Conservation (phyloP, 2,329 filamentous ascomycete species). For the Aureobasidium uvarum region DNA sequence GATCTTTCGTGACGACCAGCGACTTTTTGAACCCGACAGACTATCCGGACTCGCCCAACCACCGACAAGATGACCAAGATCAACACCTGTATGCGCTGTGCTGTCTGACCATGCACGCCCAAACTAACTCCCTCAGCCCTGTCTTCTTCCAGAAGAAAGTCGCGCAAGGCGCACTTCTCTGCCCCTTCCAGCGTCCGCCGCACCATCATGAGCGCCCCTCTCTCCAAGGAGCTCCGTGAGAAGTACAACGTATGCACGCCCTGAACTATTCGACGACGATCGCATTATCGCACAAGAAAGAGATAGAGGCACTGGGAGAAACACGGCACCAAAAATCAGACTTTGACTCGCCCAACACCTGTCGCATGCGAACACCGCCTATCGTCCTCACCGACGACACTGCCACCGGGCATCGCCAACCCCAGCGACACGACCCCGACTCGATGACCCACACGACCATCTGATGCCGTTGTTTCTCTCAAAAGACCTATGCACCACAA, state of each 20-base stretch:
- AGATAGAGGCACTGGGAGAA: constrained; percentile 19
- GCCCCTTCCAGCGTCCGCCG: constrained; percentile 93
- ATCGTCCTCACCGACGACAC: not conserved
- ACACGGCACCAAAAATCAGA: constrained; percentile 2
- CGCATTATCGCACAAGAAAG: not conserved
- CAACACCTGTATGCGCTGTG: constrained; percentile 55
- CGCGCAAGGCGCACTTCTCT: constrained; percentile 96
- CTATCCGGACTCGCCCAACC: constrained; percentile 27
- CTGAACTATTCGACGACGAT: not conserved
- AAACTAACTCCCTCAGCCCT: constrained; percentile 50
- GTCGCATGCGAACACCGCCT: not conserved
- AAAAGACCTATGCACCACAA: not conserved
- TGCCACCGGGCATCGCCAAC: not conserved
- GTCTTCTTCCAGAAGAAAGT: constrained; percentile 92
- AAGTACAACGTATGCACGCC: constrained; percentile 84
- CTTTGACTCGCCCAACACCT: not conserved
- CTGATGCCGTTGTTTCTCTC: constrained; percentile 18
- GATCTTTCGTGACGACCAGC: constrained; percentile 25
- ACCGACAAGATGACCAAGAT: constrained; percentile 68
- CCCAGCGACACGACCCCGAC: not conserved
- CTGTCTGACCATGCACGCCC: not conserved
- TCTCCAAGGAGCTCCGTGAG: constrained; percentile 96
- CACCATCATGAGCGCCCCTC: constrained; percentile 93
- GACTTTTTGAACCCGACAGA: constrained; percentile 24
- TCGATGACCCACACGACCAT: not conserved